phyloP scores from a whole-genome alignment of 345 rosid genomes.

The Lepidium africanum region DNA sequence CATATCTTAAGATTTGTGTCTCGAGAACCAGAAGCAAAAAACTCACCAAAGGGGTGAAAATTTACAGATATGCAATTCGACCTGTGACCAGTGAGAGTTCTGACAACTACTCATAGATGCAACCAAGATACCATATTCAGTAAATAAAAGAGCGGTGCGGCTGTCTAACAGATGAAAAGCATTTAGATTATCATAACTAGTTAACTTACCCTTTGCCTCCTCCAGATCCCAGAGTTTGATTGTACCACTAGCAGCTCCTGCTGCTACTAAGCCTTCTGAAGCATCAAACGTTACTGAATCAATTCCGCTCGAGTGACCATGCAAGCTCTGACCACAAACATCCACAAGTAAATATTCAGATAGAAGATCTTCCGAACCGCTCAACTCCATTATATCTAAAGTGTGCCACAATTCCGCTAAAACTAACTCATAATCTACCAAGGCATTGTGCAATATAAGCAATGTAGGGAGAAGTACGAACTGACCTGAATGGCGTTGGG shows the following conservation, averaged over 20 bases:
- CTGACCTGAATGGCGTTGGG: conserved; percentile 94
- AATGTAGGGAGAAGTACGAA: conserved; percentile 18
- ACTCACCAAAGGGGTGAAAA: conserved; percentile 98
- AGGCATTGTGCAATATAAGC: background rate
- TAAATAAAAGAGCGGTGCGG: background rate
- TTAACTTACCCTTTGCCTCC: conserved; percentile 84
- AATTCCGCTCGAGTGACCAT: conserved; percentile 90
- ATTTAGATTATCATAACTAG: background rate
- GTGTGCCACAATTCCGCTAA: background rate
- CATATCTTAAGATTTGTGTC: conserved; percentile 99
- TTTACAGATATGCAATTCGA: conserved; percentile 91
- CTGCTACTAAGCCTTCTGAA: conserved; percentile 85
- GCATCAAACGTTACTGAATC: conserved; percentile 96
- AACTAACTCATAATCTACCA: background rate
- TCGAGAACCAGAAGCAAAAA: conserved; percentile 95
- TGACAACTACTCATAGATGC: conserved; percentile 54
- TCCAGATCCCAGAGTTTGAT: conserved; percentile 98
- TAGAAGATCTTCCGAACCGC: background rate
- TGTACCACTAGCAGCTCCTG: conserved; percentile 98
- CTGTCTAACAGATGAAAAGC: background rate
- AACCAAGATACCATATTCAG: background rate
- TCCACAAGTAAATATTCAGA: conserved; percentile 10
- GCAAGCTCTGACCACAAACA: conserved; percentile 59
- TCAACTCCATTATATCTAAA: background rate
- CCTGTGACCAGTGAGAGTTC: conserved; percentile 93